Evolutionary conservation across 2,329 filamentous ascomycete genomes (phyloP), one percentile per base, ranked within the genome.

Genomic region (Cladosporium cucumerinum): DNA sequence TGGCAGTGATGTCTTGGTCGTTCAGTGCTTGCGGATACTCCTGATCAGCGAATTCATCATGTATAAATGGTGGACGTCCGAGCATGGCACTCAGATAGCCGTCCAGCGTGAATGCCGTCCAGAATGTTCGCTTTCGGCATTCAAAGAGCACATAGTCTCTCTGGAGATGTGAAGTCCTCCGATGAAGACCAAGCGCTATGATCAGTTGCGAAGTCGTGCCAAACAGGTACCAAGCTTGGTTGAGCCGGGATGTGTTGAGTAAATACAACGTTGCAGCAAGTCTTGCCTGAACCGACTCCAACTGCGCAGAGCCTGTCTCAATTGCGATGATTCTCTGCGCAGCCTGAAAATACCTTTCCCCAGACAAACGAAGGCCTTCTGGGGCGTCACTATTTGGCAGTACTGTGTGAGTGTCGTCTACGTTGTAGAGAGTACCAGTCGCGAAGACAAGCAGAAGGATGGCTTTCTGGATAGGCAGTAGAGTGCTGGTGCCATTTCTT

Each of bases 371-470:
- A 28, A 57, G 64, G 25, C 69, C 69, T 48, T 71, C 69, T 54
- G 65, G 5, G 34, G 65, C 34, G 60, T 69, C 59, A 34, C 54
- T 57, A 32, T 61, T 36, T 48, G 36, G 49, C 12, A 62, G 30
- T 66, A 66, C 11, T 76, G 71, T 57, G 73, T 11, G 79, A 78
- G 49, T 78, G 76, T 16, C 78, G 34, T 70, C 69, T 12, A 66
- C 66, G 34, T 71, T 67, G 60, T 75, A 72, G 2, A 75, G 34
- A 2, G 66, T 61, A 25, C 73, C 82, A 23, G 85, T 83, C 0
- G 84, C 84, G 67, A 87, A 81, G 1, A 85, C 79, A 71, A 85
- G 80, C 39, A 85, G 79, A 1, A 86, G 72, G 23, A 84, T 69
- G 0, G 82, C 82, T 1, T 79, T 75, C 60, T 78, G 79, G n/a